Conservation (phyloP, 768 basidiomycete genomes). For the Tylopilus plumbeoviolaceoides region DNA sequence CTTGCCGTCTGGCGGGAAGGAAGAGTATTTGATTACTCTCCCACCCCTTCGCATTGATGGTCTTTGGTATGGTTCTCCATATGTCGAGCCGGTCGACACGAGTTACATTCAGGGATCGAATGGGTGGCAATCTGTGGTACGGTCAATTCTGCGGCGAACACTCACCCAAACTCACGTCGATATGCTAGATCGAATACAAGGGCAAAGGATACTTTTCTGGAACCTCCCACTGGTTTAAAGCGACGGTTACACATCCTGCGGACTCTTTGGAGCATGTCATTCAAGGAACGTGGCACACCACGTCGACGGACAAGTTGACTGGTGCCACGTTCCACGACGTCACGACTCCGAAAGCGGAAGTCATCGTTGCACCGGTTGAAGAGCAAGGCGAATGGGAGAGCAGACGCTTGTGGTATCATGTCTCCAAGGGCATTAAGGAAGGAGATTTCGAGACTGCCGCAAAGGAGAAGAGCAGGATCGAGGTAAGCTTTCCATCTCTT, state of each 20-base stretch:
- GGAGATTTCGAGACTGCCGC: conserved; percentile 92
- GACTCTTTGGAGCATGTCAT: conserved; percentile 45
- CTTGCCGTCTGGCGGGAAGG: conserved; percentile 50
- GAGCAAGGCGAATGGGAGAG: conserved; percentile 84
- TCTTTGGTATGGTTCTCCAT: conserved; percentile 85
- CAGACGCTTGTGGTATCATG: conserved; percentile 76
- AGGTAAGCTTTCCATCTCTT: conserved; percentile 46
- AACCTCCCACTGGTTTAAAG: conserved; percentile 91
- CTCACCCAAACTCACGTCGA: conserved; percentile 33
- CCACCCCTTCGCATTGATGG: conserved; percentile 92
- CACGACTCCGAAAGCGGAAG: conserved; percentile 67
- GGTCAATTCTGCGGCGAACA: conserved; percentile 6
- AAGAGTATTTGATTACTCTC: conserved; percentile 86
- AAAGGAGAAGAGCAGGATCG: conserved; percentile 83
- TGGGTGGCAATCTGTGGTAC: conserved; percentile 53
- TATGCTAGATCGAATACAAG: conserved; percentile 78
- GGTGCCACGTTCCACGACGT: conserved; percentile 74
- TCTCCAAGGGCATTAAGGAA: conserved; percentile 86
- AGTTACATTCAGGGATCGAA: conserved; percentile 72
- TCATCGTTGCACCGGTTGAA: conserved; percentile 55
- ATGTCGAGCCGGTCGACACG: conserved; percentile 85
- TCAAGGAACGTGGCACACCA: conserved; percentile 81
- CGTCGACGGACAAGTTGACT: conserved; percentile 46
- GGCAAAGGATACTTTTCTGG: conserved; percentile 96
- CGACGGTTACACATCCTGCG: conserved; percentile 56